These are phyloP conservation scores for Fagopyrum tataricum DNA, from an alignment of 148 eudicot genomes.

Conservation along the genomic window DNA sequence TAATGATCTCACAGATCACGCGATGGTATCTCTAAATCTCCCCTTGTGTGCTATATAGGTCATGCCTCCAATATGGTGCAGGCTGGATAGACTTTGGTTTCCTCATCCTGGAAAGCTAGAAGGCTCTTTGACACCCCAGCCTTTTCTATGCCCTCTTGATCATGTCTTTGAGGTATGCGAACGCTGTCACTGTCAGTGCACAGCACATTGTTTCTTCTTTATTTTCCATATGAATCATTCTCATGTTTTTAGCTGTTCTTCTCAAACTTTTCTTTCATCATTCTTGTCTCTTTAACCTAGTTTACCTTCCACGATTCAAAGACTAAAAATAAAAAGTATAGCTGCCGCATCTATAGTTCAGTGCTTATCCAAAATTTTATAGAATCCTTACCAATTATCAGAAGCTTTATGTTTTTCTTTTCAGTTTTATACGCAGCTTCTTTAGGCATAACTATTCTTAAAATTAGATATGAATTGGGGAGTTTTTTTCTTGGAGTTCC, in stretches of 20 bases:
- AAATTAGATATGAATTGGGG: neutral
- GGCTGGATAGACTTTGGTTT: conserved; percentile 99
- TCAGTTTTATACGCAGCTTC: neutral
- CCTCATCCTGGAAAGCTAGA: conserved; percentile 85
- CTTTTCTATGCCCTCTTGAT: conserved; percentile 89
- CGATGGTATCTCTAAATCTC: conserved; percentile 25
- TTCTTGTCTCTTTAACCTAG: neutral
- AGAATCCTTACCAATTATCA: no score
- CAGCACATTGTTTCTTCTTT: neutral
- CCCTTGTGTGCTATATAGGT: conserved; percentile 71
- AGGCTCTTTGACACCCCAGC: conserved; percentile 82
- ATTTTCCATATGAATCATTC: neutral
- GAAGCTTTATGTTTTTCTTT: neutral
- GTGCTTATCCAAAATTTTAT: no score
- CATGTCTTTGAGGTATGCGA: conserved; percentile 86
- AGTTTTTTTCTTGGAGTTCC: conserved; percentile 3
- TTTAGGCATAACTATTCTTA: no score
- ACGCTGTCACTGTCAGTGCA: neutral
- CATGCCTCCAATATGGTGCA: conserved; percentile 99
- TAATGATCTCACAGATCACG: conserved; percentile 3
- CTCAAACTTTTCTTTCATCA: neutral
- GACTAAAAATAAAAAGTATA: no score
- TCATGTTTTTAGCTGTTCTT: neutral
- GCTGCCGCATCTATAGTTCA: no score
- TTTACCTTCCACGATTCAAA: neutral